These are phyloP conservation scores for Globisporangium acanthophoron DNA, from an alignment of 352 stramenopile species.

Conservation along the genomic window DNA sequence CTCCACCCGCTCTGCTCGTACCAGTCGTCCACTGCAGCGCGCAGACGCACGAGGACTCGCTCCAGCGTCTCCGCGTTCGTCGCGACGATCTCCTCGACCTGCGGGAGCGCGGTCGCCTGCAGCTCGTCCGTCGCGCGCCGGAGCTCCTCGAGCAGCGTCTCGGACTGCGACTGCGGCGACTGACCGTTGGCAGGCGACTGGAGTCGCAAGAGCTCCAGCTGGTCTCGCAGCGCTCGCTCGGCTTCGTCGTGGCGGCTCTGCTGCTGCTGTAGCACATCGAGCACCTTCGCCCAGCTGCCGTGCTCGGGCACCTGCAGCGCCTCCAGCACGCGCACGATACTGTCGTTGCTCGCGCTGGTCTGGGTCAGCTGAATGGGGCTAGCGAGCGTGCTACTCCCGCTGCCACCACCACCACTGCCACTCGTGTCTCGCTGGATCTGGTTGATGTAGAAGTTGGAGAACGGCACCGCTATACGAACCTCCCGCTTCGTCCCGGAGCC, in stretches of 20 bases:
- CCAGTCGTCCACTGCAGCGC: slow-evolving; percentile 23
- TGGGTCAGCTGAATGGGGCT: not conserved
- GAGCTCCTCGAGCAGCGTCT: slow-evolving; percentile 15
- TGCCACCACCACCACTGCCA: too few relatives aligned
- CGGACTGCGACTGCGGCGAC: slow-evolving; percentile 5
- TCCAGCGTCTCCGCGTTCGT: slow-evolving; percentile 21
- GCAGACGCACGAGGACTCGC: slow-evolving; percentile 18
- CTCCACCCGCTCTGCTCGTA: slow-evolving; percentile 27
- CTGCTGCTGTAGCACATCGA: slow-evolving; percentile 7
- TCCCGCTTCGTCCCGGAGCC: not conserved
- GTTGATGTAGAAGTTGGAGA: slow-evolving; percentile 35
- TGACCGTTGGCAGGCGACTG: slow-evolving; percentile 19
- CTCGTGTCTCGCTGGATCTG: slow-evolving; percentile 14
- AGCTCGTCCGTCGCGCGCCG: slow-evolving; percentile 11
- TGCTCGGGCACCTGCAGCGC: slow-evolving; percentile 17
- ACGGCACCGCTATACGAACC: slow-evolving; percentile 14
- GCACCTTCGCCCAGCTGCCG: slow-evolving; percentile 20
- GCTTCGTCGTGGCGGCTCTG: not conserved
- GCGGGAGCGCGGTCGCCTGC: slow-evolving; percentile 13
- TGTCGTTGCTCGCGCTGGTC: slow-evolving; percentile 1
- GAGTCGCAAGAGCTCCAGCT: slow-evolving; percentile 13
- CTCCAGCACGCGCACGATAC: slow-evolving; percentile 13
- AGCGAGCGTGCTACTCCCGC: not conserved
- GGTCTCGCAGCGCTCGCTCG: not conserved
- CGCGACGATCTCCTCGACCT: slow-evolving; percentile 19